phyloP scores from a whole-genome alignment of 257 asterid species.

The Solanum piurae region DNA sequence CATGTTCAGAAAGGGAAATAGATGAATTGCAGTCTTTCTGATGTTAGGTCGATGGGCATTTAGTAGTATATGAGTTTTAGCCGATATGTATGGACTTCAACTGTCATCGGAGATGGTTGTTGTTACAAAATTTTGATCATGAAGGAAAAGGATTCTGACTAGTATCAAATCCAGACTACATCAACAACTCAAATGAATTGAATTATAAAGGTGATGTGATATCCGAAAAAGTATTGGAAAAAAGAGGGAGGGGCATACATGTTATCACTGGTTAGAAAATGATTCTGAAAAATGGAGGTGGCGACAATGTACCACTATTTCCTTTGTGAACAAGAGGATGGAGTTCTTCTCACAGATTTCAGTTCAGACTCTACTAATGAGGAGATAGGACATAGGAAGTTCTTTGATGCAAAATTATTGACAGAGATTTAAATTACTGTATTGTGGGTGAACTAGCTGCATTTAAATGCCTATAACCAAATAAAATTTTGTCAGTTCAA shows the following conservation, averaged over 20 bases:
- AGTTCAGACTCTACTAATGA: not conserved
- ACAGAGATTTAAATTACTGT: not conserved
- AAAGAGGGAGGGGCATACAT: not conserved
- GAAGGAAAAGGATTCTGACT: not conserved
- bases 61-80: not conserved
- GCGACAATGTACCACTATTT: not conserved
- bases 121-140: not conserved
- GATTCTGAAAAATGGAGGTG: not conserved
- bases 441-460: not conserved
- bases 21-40: not conserved
- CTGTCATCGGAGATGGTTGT: not conserved
- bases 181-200: not conserved
- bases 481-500: not conserved
- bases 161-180: not conserved
- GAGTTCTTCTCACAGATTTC: not conserved
- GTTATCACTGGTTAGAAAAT: not conserved
- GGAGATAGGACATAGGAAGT: not conserved
- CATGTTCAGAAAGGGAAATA: not conserved
- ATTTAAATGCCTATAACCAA: not conserved
- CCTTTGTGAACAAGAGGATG: not conserved
- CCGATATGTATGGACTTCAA: not conserved
- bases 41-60: not conserved
- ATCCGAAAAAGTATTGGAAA: not conserved
- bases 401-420: not conserved
- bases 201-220: not conserved